Evolutionary conservation across 768 basidiomycete species (phyloP).

Genomic region (Leccinellum albellum): DNA sequence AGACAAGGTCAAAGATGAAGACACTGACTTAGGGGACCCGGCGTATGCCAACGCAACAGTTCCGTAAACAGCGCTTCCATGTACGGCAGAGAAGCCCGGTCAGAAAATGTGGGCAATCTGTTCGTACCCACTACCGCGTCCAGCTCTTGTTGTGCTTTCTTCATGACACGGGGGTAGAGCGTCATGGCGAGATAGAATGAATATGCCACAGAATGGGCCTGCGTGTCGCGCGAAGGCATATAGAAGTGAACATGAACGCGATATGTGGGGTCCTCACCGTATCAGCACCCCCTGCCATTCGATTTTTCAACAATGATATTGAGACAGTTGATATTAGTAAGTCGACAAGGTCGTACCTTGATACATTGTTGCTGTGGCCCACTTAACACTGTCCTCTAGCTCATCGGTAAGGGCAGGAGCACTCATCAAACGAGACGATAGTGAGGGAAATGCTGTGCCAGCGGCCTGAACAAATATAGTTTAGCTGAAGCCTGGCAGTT

Average conservation of each 20-base stretch:
- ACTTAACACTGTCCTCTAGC: constrained; percentile 17
- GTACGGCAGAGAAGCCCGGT: constrained; percentile 26
- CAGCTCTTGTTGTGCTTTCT: constrained; percentile 26
- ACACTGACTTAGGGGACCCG: constrained; percentile 11
- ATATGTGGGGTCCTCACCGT: constrained; percentile 7
- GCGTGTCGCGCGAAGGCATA: not conserved
- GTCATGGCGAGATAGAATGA: constrained; percentile 28
- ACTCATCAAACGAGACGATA: constrained; percentile 12
- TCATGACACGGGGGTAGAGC: constrained; percentile 24
- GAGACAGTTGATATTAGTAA: not conserved
- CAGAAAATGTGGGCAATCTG: constrained; percentile 22
- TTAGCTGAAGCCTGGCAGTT: no score
- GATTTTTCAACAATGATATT: not conserved
- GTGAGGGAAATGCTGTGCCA: constrained; percentile 13
- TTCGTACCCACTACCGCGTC: constrained; percentile 23
- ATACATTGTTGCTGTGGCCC: constrained; percentile 11
- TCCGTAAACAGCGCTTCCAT: constrained; percentile 28
- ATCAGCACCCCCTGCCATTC: constrained; percentile 19
- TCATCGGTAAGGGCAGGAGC: constrained; percentile 8
- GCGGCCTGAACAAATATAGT: constrained; percentile 4
- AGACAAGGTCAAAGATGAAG: not conserved
- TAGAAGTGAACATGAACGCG: not conserved
- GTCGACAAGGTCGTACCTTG: constrained; percentile 5
- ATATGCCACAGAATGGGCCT: constrained; percentile 11
- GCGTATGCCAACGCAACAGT: constrained; percentile 20